phyloP scores from a whole-genome alignment of 495 filamentous ascomycete species.

The Aspergillus biplanus region DNA sequence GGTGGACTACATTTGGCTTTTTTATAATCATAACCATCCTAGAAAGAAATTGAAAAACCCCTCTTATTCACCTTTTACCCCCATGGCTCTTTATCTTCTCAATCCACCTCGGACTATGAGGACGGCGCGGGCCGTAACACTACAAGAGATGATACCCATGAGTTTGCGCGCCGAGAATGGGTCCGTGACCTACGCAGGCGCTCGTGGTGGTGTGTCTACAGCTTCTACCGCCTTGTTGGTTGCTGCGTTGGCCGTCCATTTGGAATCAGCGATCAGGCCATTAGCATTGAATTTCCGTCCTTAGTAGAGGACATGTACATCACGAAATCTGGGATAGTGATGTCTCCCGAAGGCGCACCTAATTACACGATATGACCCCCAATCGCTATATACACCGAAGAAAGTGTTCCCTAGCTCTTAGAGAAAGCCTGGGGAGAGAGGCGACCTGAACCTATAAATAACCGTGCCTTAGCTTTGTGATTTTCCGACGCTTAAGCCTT shows the following conservation, averaged over 20 bases:
- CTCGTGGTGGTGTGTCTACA: slow-evolving; percentile 97
- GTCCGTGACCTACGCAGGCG: slow-evolving; percentile 83
- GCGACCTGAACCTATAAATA: too few relatives aligned
- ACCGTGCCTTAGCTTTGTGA: too few relatives aligned
- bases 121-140: slow-evolving; percentile 74
- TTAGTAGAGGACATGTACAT: slow-evolving; percentile 87
- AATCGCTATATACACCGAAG: too few relatives aligned
- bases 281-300: slow-evolving; percentile 92
- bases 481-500: too few relatives aligned
- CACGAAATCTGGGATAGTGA: slow-evolving; percentile 77
- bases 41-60: background rate
- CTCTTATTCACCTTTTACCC: too few relatives aligned
- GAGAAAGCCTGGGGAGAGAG: too few relatives aligned
- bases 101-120: slow-evolving; percentile 62
- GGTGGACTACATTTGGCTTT: background rate
- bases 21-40: background rate
- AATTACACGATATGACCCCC: slow-evolving; percentile 61
- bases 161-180: slow-evolving; percentile 82
- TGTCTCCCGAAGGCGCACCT: slow-evolving; percentile 55
- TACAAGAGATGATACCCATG: slow-evolving; percentile 49
- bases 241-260: slow-evolving; percentile 93
- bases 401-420: too few relatives aligned
- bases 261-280: slow-evolving; percentile 89
- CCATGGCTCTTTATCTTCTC: too few relatives aligned
- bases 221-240: slow-evolving; percentile 87